Conservation (phyloP, 2,329 filamentous ascomycete species). For the Daldinia sp. region DNA sequence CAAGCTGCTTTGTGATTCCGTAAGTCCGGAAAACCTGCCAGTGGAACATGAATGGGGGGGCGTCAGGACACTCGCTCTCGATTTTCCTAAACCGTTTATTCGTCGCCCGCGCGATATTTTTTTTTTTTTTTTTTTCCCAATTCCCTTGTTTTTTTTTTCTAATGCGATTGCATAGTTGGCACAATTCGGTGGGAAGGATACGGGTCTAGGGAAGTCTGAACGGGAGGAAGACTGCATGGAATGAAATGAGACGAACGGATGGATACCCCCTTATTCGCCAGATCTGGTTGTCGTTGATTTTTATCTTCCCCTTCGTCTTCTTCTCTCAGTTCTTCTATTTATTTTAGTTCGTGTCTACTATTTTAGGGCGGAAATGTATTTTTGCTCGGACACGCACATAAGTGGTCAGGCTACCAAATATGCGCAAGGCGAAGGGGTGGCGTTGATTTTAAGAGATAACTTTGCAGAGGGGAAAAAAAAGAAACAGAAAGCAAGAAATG, state of each 20-base stretch:
- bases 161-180: constrained; percentile 42
- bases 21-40: constrained; percentile 35
- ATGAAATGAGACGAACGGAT: constrained; percentile 48
- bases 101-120: constrained; percentile 49
- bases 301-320: constrained; percentile 6
- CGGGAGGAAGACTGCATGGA: constrained; percentile 46
- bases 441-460: constrained; percentile 32
- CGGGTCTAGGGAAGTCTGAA: constrained; percentile 31
- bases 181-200: constrained; percentile 37
- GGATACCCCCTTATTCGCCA: constrained; percentile 48
- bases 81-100: constrained; percentile 47
- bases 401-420: constrained; percentile 43
- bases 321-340: constrained; percentile 8
- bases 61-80: constrained; percentile 48
- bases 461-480: constrained; percentile 31
- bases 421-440: constrained; percentile 35
- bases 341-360: constrained; percentile 44
- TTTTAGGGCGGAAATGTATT: constrained; percentile 39
- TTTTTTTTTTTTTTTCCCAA: constrained; percentile 29
- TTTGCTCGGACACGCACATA: constrained; percentile 31
- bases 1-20: constrained; percentile 22
- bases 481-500: constrained; percentile 37
- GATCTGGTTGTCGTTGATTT: constrained; percentile 36
- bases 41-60: constrained; percentile 41
- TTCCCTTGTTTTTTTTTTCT: constrained; percentile 30